Conservation (phyloP, 2,329 filamentous ascomycete genomes). For the Beauveria australis region DNA sequence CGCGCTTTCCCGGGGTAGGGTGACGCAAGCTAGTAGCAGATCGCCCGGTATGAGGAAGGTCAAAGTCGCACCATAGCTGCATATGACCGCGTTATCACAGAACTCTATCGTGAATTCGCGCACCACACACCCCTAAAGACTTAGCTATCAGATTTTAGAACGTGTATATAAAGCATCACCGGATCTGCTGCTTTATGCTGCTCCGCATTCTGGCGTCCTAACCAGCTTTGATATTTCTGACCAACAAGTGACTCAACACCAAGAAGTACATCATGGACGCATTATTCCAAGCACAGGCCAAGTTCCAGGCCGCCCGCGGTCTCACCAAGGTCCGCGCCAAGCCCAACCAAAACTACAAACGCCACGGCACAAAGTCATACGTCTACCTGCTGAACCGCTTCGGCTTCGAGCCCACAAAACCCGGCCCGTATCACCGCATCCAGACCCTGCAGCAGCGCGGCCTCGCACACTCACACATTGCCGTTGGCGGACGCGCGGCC, state of each 20-base stretch:
- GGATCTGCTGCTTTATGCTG: no score
- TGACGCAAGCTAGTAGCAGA: background rate
- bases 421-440: background rate
- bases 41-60: no score
- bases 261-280: background rate
- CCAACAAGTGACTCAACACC: background rate
- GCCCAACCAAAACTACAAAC: constrained; percentile 8
- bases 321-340: constrained; percentile 4
- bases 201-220: no score
- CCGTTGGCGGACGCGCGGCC: background rate
- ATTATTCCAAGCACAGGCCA: constrained; percentile 3
- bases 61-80: no score
- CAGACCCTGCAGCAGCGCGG: constrained; percentile 1
- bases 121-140: no score
- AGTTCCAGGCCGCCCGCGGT: constrained; percentile 2
- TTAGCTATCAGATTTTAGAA: background rate
- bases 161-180: background rate
- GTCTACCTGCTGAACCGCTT: constrained; percentile 8
- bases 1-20: background rate
- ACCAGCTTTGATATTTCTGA: no score
- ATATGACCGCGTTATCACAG: no score
- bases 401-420: constrained; percentile 5
- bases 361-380: constrained; percentile 7
- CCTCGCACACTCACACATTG: constrained; percentile 1
- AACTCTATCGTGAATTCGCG: no score